Conservation (phyloP, 1,284 basidiomycete genomes). For the Sanghuangporus sanghuang region DNA sequence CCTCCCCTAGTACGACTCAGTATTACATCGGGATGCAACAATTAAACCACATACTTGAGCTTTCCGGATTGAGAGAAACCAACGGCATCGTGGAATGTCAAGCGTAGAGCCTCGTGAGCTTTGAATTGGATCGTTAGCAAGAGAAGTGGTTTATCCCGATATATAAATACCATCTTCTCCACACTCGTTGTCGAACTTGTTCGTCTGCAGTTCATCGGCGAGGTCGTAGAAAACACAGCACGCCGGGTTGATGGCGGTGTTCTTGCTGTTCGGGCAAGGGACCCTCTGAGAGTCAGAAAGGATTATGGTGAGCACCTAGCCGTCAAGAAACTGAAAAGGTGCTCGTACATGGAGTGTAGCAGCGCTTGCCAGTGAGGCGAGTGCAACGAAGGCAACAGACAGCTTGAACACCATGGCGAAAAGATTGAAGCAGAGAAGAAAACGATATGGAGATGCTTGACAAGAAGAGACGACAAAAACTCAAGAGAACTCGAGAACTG, state of each 20-base stretch:
- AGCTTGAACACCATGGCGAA: constrained; percentile 16
- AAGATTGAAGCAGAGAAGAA: not conserved
- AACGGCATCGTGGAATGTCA: constrained; percentile 18
- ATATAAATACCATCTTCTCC: constrained; percentile 16
- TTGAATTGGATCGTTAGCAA: not conserved
- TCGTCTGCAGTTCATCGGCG: constrained; percentile 17
- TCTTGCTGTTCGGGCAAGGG: constrained; percentile 15
- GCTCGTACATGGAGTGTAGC: not conserved
- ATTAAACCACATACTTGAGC: not conserved
- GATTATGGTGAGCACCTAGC: not conserved
- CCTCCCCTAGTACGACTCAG: not conserved
- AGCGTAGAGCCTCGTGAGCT: constrained; percentile 14
- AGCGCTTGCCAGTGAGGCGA: constrained; percentile 6
- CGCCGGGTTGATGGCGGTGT: constrained; percentile 13
- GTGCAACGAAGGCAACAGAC: constrained; percentile 9
- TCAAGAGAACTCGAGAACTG: not conserved
- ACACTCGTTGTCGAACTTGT: constrained; percentile 17
- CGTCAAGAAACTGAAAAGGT: not conserved
- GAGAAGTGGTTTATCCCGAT: not conserved
- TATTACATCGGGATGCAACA: not conserved
- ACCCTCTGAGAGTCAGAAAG: not conserved
- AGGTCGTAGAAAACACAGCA: constrained; percentile 19
- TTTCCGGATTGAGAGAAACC: constrained; percentile 12
- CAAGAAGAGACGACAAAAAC: not conserved
- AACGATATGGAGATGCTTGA: not conserved